Base-by-base conservation (phyloP, 129 eudicot genomes). In the Gnaphalium uliginosum region DNA sequence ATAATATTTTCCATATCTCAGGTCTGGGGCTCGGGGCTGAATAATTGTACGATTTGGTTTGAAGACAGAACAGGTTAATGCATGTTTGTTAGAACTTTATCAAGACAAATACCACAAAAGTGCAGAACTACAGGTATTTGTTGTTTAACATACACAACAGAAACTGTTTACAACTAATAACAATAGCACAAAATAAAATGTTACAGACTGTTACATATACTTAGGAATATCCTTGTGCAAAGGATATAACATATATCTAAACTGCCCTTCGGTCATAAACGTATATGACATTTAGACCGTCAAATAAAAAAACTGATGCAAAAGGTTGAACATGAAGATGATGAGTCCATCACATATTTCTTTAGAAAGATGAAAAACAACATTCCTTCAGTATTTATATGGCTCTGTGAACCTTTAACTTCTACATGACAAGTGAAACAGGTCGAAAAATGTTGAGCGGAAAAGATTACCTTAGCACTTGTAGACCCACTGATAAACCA, bases 401-500 rank as follows among this genome's bases (percentile, higher is more conserved):
- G 3, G 46, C 68, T 35, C 11, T 77, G 74, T 2, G 32, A 68
- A 50, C 5, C 24, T 30, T 65, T 65, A 75, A 43, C 35, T 75
- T 75, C 6, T 50, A 51, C 30, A 1, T 41, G 26, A 41, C 41
- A 76, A 43, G 67, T 56, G 68, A 76, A 56, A 67, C 18, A 30
- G 57, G 69, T 61, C 46, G 3, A 59, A 41, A n/a, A 66, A 43
- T 43, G 22, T 50, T 26, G 23, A 32, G 41, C 6, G 23, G 50
- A 56, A 57, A 63, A 59, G 58, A 74, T 72, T 79, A 93, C 96
- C 95, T 90, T 93, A 33, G 96, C 91, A 86, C 86, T 90, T 57
- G 98, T 93, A 15, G 98, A 90, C 73, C 98, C 98, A 85, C 98
- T 93, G 82, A 93, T 87, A 83, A 93, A 93, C 98, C 97, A 93